Evolutionary conservation across 208 protist species (phyloP).

Genomic region (Trypanosoma cruzi): DNA sequence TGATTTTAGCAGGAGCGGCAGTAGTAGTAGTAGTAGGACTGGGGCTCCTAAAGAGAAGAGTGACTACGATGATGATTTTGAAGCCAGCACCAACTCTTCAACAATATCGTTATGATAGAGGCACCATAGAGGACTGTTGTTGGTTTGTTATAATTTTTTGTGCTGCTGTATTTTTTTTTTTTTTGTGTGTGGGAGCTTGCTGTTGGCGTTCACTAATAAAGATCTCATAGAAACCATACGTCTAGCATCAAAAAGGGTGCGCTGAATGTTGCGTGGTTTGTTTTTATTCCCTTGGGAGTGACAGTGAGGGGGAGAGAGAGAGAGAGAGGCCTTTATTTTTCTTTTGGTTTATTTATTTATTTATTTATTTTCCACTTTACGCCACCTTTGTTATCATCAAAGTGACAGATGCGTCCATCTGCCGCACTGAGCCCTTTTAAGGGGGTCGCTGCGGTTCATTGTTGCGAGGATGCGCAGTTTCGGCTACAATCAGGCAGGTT

Average conservation of each 20-base stretch:
- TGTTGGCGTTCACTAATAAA: not conserved
- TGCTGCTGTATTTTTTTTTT: not conserved
- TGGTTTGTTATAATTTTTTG: not conserved
- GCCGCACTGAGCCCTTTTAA: not conserved
- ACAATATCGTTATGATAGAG: slow-evolving; percentile 6
- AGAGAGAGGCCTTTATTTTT: not conserved
- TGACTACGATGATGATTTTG: slow-evolving; percentile 37
- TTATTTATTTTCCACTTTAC: not conserved
- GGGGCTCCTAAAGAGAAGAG: not conserved
- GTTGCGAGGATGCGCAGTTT: not conserved
- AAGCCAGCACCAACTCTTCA: slow-evolving; percentile 21
- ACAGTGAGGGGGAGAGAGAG: not conserved
- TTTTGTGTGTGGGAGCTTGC: not conserved
- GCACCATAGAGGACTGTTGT: not conserved
- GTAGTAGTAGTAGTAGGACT: not conserved
- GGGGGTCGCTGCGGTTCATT: not conserved
- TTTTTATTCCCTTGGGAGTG: not conserved
- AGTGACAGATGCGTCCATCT: not conserved
- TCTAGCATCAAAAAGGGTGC: not conserved
- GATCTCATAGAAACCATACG: not conserved
- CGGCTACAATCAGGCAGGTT: not conserved
- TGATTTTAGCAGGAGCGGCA: not conserved
- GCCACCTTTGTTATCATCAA: not conserved
- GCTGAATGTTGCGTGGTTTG: not conserved
- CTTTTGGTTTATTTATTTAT: not conserved